Percentiles rank a stretch among this genome's conserved stretches.
Conservation (phyloP, 2,329 filamentous ascomycete species). For the Colletotrichum sansevieriae region DNA sequence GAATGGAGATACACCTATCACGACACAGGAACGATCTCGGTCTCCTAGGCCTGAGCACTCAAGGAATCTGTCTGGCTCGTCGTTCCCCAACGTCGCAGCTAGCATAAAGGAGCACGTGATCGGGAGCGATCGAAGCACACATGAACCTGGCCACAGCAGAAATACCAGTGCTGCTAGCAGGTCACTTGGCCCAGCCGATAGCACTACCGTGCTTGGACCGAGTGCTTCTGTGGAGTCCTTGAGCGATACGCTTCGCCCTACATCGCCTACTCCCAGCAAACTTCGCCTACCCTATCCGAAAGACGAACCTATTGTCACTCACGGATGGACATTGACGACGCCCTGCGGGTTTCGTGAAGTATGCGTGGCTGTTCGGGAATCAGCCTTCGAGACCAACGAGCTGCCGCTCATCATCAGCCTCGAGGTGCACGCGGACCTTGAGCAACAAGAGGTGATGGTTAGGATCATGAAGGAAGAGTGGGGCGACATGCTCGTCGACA, state of each 20-base stretch:
- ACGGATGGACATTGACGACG: conserved; percentile 85
- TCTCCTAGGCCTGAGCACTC: conserved; percentile 59
- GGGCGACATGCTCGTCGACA: conserved; percentile 78
- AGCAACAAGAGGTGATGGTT: conserved; percentile 93
- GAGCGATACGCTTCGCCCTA: conserved; percentile 14
- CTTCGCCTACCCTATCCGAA: conserved; percentile 51
- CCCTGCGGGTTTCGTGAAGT: conserved; percentile 91
- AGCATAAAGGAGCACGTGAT: conserved; percentile 53
- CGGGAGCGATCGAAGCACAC: conserved; percentile 44
- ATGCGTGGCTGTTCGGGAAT: conserved; percentile 82
- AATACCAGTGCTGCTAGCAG: conserved; percentile 56
- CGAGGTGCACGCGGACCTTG: conserved; percentile 85
- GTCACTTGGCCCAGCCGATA: conserved; percentile 43
- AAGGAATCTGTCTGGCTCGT: conserved; percentile 61
- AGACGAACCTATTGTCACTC: conserved; percentile 83
- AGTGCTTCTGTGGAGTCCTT: conserved; percentile 51
- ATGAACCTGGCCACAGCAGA: conserved; percentile 51
- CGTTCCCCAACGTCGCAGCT: conserved; percentile 59
- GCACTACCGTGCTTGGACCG: conserved; percentile 48
- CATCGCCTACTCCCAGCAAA: conserved; percentile 45
- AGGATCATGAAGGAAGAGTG: conserved; percentile 93
- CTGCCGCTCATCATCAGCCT: conserved; percentile 92
- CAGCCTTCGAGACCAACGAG: conserved; percentile 80
- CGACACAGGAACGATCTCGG: conserved; percentile 50
- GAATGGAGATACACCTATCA: conserved; percentile 73